These are phyloP conservation scores for Asparagopsis taxiformis DNA, from an alignment of 31 red algal genomes.

Conservation along the genomic window DNA sequence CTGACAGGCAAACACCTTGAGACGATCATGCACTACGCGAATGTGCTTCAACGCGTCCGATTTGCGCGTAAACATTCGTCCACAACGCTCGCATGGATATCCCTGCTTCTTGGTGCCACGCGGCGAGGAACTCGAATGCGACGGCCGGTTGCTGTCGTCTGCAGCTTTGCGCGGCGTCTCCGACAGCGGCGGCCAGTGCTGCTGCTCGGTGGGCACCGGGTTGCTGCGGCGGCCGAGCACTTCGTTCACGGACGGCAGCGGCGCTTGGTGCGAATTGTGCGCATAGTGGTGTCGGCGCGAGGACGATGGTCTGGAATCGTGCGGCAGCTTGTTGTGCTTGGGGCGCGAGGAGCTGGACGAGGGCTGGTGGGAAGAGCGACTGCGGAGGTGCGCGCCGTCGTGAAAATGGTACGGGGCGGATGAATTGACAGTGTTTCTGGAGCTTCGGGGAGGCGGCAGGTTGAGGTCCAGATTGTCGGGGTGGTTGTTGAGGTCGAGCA, in stretches of 20 bases:
- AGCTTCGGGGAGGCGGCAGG: not conserved
- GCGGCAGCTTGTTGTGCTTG: too few species aligned
- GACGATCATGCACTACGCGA: slow-evolving; percentile 63
- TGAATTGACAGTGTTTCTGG: not conserved
- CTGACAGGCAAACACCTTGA: slow-evolving; percentile 36
- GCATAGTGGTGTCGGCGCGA: not conserved
- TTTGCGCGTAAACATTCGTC: slow-evolving; percentile 51
- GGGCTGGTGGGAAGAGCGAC: not conserved
- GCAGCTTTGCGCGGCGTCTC: not conserved
- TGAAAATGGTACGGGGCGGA: not conserved
- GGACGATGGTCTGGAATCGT: too few species aligned
- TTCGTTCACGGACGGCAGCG: not conserved
- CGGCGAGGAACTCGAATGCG: not conserved
- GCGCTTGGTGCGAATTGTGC: not conserved
- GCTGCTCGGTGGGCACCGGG: not conserved
- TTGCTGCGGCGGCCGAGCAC: not conserved
- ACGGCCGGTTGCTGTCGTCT: not conserved
- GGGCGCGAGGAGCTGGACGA: not conserved
- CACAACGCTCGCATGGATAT: slow-evolving; percentile 53
- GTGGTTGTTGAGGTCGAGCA: not conserved
- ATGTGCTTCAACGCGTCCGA: slow-evolving; percentile 70
- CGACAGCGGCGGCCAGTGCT: not conserved
- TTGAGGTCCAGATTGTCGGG: not conserved
- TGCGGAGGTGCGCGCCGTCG: not conserved
- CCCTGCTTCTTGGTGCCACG: slow-evolving; percentile 6